Evolutionary conservation across 441 rosid species (phyloP).

Genomic region (Daphne laureola): DNA sequence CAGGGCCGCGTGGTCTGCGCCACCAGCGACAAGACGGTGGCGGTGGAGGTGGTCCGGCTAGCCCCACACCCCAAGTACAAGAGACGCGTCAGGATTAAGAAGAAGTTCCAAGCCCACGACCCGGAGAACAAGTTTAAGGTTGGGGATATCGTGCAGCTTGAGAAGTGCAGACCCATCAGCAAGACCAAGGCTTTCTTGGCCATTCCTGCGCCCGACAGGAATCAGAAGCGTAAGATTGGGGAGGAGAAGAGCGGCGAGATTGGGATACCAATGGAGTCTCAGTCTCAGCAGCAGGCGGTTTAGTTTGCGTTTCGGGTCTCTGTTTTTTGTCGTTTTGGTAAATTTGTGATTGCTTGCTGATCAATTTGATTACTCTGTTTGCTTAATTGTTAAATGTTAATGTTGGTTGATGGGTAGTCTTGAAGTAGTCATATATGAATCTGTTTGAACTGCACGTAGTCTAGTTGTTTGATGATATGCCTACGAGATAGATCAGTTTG

Average conservation of each 20-base stretch:
- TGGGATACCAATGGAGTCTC: constrained; percentile 62
- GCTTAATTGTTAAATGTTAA: no score
- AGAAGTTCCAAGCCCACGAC: constrained; percentile 92
- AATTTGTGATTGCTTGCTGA: constrained; percentile 9
- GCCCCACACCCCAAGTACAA: constrained; percentile 83
- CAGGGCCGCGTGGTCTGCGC: constrained; percentile 81
- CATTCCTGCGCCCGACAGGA: constrained; percentile 32
- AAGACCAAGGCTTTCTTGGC: constrained; percentile 69
- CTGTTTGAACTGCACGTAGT: no score
- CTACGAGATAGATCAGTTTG: no score
- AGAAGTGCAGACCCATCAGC: constrained; percentile 66
- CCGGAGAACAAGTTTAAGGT: constrained; percentile 66
- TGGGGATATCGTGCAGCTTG: constrained; percentile 69
- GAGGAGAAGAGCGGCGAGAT: constrained; percentile 28
- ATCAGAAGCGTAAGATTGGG: constrained; percentile 19
- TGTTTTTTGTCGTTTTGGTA: constrained; percentile 13
- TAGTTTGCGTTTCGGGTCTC: constrained; percentile 1
- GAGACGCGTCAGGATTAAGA: constrained; percentile 79
- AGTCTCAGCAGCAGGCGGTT: constrained; percentile 23
- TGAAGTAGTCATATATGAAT: no score
- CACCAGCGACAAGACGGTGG: constrained; percentile 71
- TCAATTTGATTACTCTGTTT: no score
- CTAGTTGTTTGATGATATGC: no score
- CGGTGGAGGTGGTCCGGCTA: constrained; percentile 67
- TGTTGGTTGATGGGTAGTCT: no score